Evolutionary conservation across 257 asterid genomes (phyloP).

Genomic region (Solanum ahanhuiri): DNA sequence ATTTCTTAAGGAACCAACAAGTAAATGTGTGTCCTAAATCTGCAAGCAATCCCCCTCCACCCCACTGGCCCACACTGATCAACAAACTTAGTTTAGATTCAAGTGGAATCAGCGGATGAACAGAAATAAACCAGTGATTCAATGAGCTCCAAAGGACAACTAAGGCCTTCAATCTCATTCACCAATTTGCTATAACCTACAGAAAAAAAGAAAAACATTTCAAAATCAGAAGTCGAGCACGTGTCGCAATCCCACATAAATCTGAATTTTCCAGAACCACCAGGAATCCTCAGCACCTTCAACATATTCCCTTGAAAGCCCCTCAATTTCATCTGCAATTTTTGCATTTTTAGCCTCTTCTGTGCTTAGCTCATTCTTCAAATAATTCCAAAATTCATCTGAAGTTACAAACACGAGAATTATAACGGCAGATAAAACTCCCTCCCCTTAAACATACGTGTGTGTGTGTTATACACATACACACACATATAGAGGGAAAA

Average conservation of each 20-base stretch:
- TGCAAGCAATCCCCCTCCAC: not conserved
- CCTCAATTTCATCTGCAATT: slow-evolving; percentile 38
- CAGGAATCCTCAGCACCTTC: slow-evolving; percentile 34
- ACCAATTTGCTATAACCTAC: slow-evolving; percentile 47
- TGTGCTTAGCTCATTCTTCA: slow-evolving; percentile 43
- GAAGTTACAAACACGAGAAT: not conserved
- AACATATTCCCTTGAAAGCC: slow-evolving; percentile 28
- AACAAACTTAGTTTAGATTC: not conserved
- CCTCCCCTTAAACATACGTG: not conserved
- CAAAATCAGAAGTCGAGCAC: not conserved
- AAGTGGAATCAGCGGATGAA: not conserved
- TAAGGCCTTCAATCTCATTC: slow-evolving; percentile 48
- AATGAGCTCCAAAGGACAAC: slow-evolving; percentile 38
- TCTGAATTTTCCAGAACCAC: not conserved
- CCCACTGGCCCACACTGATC: not conserved
- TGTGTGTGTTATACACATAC: not conserved
- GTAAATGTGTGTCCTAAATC: not conserved
- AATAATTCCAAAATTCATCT: slow-evolving; percentile 45
- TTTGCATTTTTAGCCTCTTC: slow-evolving; percentile 44
- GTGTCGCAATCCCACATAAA: not conserved
- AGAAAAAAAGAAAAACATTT: not conserved
- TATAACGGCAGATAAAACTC: not conserved
- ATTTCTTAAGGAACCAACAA: not conserved
- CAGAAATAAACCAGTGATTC: slow-evolving; percentile 46
- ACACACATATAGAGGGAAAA: not conserved